Percentiles rank a stretch among this genome's conserved stretches.
These are phyloP conservation scores for Penicillium goetzii DNA, from an alignment of 495 filamentous ascomycete genomes.

Conservation along the genomic window DNA sequence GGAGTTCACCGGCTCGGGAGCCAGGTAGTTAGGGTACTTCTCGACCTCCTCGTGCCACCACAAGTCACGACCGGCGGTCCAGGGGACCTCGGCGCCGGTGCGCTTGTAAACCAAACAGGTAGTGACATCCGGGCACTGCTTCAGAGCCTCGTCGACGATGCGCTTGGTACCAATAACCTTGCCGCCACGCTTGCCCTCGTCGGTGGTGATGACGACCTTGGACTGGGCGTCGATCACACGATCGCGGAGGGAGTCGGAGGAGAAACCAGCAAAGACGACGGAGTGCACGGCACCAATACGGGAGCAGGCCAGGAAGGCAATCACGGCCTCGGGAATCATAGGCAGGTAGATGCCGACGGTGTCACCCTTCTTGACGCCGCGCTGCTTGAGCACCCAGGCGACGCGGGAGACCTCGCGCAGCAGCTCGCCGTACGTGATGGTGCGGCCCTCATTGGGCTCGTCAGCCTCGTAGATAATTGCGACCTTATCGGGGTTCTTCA, in stretches of 20 bases:
- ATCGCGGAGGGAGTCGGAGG: slow-evolving; percentile 93
- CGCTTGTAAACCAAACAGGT: slow-evolving; percentile 92
- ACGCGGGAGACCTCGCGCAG: slow-evolving; percentile 88
- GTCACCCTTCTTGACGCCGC: slow-evolving; percentile 97
- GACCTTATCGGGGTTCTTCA: slow-evolving; percentile 87
- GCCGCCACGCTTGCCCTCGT: slow-evolving; percentile 96
- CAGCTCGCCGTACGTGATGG: slow-evolving; percentile 90
- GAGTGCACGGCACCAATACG: slow-evolving; percentile 97
- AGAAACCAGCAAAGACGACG: slow-evolving; percentile 98
- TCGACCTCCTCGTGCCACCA: slow-evolving; percentile 99
- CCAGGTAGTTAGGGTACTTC: slow-evolving; percentile 89
- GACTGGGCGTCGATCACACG: slow-evolving; percentile 89
- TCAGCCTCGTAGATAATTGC: slow-evolving; percentile 99
- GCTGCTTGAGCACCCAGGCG: slow-evolving; percentile 83
- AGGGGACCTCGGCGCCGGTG: slow-evolving; percentile 90
- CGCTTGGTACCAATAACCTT: slow-evolving; percentile 99
- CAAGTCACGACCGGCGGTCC: slow-evolving; percentile 83
- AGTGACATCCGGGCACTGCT: slow-evolving; percentile 90
- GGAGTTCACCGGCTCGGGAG: slow-evolving; percentile 83
- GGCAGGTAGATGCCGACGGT: slow-evolving; percentile 97
- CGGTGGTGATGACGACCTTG: slow-evolving; percentile 92
- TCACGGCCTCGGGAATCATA: slow-evolving; percentile 95
- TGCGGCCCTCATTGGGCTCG: slow-evolving; percentile 84
- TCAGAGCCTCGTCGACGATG: slow-evolving; percentile 97
- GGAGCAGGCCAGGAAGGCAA: slow-evolving; percentile 87